Evolutionary conservation across 1,139 yeast species (phyloP), one percentile per base, ranked within the genome.

Genomic region (Zhuliangozyma parablackwelliae): DNA sequence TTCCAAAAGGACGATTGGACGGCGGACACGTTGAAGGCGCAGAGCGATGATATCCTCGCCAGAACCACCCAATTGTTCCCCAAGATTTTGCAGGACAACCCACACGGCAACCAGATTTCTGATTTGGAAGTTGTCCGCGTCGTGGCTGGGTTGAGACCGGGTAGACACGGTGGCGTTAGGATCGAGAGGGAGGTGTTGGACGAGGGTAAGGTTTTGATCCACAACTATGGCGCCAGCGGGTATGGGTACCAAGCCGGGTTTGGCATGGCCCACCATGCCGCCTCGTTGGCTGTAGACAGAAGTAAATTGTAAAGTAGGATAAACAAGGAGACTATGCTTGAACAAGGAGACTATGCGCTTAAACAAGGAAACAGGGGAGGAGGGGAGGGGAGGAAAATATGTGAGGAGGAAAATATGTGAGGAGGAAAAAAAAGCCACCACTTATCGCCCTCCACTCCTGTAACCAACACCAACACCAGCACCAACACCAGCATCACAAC

Each of bases 81-180:
- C 0, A 66, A 73, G 43, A 63, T 82, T 32, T 54, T 72, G 37
- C 62, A 57, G 12, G 47, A 59, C 63, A 75, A 35, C 40, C 56
- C 48, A 9, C 30, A 39, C 31, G 60, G 58, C 2, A 24, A 43
- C 12, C 35, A 41, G 16, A 38, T 49, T 29, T 39, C 45, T n/a
- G 57, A 53, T 32, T 42, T 46, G 29, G 61, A 75, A 41, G 63
- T 83, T 30, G 37, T 81, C 5, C 66, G 83, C 37, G 81, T 75
- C 27, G 82, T 75, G 0, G 77, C 86, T 6, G 92, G 89, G 0
- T 64, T 81, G 34, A 69, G 92, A 47, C 92, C 92, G 5, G 67
- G 80, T 32, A 72, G 90, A 55, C 65, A 72, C 33, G 88, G 86
- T 10, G 90, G 90, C 5, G 76, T 69, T 2, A 67, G 89, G 40